A percentile compares a stretch with the other conserved stretches of the same genome.
These are phyloP conservation scores for Aegilops umbellulata DNA, from an alignment of 176 grass and related monocot genomes.

Conservation along the genomic window DNA sequence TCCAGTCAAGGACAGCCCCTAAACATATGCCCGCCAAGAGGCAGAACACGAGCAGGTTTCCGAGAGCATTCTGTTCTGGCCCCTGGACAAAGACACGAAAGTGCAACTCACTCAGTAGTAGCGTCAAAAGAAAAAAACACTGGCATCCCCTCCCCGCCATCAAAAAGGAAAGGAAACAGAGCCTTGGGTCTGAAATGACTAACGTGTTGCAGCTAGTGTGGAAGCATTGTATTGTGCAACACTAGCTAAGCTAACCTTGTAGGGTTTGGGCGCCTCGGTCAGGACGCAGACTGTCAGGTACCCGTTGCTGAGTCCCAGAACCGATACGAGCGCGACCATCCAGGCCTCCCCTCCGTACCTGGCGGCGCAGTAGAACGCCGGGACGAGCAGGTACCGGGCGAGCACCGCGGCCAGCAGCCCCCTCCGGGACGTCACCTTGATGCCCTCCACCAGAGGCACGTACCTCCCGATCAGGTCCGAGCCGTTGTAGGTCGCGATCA, in stretches of 20 bases:
- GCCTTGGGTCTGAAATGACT: no score
- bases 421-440: slow-evolving; percentile 55
- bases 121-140: no score
- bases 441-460: slow-evolving; percentile 34
- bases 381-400: slow-evolving; percentile 50
- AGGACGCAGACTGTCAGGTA: slow-evolving; percentile 65
- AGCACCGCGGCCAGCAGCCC: slow-evolving; percentile 30
- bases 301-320: slow-evolving; percentile 63
- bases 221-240: background rate
- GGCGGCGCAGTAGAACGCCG: slow-evolving; percentile 67
- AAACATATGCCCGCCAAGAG: slow-evolving; percentile 59
- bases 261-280: slow-evolving; percentile 55
- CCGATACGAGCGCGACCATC: slow-evolving; percentile 55
- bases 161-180: background rate
- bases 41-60: slow-evolving; percentile 62
- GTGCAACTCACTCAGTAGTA: background rate
- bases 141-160: background rate
- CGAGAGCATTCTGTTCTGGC: slow-evolving; percentile 78
- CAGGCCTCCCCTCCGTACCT: slow-evolving; percentile 59
- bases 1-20: slow-evolving; percentile 57
- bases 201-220: no score
- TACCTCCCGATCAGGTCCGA: slow-evolving; percentile 69
- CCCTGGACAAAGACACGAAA: slow-evolving; percentile 33
- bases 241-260: slow-evolving; percentile 34
- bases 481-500: slow-evolving; percentile 59